Evolutionary conservation across 2,329 filamentous ascomycete species (phyloP), one percentile per base, ranked within the genome.

Genomic region (Hyphodiscus sp.): DNA sequence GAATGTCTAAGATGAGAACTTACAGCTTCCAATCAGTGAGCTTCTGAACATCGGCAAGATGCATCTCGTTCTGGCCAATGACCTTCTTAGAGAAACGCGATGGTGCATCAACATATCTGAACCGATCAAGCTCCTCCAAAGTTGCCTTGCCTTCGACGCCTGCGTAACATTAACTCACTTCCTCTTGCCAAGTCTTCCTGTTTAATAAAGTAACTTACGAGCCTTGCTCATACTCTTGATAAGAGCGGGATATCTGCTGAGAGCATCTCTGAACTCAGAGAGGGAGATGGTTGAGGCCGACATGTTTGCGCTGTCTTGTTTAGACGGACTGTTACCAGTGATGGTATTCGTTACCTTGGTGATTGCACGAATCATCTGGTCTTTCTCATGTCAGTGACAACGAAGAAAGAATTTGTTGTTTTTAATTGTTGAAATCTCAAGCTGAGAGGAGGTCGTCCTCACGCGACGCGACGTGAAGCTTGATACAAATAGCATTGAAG

Each of bases 11-110:
- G 50, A n/a, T 30, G 48, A 45, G 15, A 45, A 68, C 81, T 66
- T 71, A 87, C 81, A 89, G 72, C 67, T 89, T 89, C 85, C 86
- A 89, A 46, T 85, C 77, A 10, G 88, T 78, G 2, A 89, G 73
- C 19, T 63, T 72, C 61, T 80, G 76, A 33, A 88, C 72, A 62
- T 88, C 79, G 1, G 76, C 72, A 46, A 82, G 76, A 2, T 66
- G 70, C 71, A 89, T 79, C 11, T 67, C 19, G 63, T 60, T 5
- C 43, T 65, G 61, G 6, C 59, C 60, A 29, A 38, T 10, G 16
- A 65, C 61, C 8, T 63, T 61, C 49, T 66, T 64, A 2, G 66
- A 67, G 56, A 86, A 81, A 1, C 62, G 58, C 1, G 68, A 62
- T 1, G 78, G 73, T 2, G 84, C 80, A 20, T 75, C 73, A 9